phyloP scores from a whole-genome alignment of 1,284 basidiomycete species.

The Ustilago xerochloae region DNA sequence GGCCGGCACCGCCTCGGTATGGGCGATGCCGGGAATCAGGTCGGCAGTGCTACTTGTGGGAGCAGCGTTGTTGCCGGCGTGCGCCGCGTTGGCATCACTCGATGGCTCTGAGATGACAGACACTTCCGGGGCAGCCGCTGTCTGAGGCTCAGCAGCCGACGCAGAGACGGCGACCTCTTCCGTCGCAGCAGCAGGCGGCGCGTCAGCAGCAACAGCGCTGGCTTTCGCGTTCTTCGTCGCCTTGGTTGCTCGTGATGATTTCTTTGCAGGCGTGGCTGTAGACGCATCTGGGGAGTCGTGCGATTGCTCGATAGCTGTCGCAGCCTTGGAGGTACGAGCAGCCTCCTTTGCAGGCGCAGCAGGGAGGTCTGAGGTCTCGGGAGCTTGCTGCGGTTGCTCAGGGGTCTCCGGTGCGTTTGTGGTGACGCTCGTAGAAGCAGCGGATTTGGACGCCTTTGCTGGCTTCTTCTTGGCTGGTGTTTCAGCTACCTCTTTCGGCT shows the following conservation, averaged over 20 bases:
- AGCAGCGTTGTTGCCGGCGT: neutral
- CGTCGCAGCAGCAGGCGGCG: neutral
- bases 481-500: neutral
- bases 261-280: neutral
- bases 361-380: neutral
- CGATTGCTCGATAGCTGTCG: neutral
- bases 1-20: neutral
- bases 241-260: slow-evolving; percentile 3
- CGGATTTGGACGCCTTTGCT: neutral
- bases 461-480: neutral
- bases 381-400: neutral
- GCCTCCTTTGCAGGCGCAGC: slow-evolving; percentile 1
- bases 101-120: neutral
- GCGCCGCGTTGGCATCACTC: no score
- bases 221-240: neutral
- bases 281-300: neutral
- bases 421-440: neutral
- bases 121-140: neutral
- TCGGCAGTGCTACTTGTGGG: neutral
- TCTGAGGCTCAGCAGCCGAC: neutral
- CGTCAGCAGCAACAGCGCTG: neutral
- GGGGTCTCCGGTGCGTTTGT: neutral
- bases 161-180: neutral
- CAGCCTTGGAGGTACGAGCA: neutral
- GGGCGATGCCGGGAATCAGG: neutral